These are phyloP conservation scores for Boletus barrowsii DNA, from an alignment of 768 basidiomycete species.

Conservation along the genomic window DNA sequence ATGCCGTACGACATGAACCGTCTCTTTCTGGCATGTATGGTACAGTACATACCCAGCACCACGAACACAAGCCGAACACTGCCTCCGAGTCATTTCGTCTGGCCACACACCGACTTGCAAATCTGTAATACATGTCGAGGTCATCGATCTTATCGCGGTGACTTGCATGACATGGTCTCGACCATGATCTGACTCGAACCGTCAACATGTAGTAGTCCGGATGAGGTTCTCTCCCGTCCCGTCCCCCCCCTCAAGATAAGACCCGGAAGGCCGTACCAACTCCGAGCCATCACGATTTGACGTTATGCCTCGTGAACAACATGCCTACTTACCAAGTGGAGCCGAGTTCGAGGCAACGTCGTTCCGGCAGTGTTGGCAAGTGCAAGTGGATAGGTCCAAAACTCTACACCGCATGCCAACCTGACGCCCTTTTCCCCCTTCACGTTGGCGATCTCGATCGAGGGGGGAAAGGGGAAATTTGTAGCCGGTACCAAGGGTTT, in stretches of 20 bases:
- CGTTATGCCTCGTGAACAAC: conserved; percentile 12
- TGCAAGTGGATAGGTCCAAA: background rate
- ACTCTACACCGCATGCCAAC: conserved; percentile 13
- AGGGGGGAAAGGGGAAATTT: background rate
- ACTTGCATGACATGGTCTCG: background rate
- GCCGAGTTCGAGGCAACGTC: background rate
- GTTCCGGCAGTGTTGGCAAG: background rate
- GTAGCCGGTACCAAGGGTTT: background rate
- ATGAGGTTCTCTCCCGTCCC: no score
- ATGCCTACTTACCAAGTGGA: conserved; percentile 5
- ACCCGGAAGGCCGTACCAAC: background rate
- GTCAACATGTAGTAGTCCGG: no score
- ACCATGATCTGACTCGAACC: background rate
- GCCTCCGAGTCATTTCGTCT: background rate
- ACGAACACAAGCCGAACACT: background rate
- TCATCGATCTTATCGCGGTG: conserved; percentile 8
- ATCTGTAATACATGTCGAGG: background rate
- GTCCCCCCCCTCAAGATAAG: background rate
- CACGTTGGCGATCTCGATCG: conserved; percentile 8
- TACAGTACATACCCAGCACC: background rate
- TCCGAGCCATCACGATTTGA: background rate
- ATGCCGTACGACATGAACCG: conserved; percentile 3
- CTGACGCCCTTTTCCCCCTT: background rate
- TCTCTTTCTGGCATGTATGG: background rate
- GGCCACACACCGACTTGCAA: background rate